phyloP scores from a whole-genome alignment of 1,284 basidiomycete species.

The Sporisorium sorghi region DNA sequence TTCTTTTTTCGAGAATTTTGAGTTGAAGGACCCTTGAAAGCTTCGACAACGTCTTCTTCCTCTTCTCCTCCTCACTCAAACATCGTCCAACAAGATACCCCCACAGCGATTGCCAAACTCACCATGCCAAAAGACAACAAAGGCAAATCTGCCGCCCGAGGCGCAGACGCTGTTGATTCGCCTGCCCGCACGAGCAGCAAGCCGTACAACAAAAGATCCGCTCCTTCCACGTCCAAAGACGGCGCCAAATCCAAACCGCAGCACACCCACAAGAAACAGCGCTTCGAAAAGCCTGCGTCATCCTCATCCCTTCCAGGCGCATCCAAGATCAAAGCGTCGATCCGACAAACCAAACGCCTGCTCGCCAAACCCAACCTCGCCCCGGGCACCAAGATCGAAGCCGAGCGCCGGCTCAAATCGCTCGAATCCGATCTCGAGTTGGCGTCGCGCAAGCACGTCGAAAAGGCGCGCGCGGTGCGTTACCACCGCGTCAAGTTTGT shows the following conservation, averaged over 20 bases:
- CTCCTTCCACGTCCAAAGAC: slow-evolving; percentile 7
- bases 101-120: not conserved
- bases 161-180: slow-evolving; percentile 8
- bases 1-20: not conserved
- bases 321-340: slow-evolving; percentile 53
- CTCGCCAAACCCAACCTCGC: slow-evolving; percentile 53
- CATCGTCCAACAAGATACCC: not conserved
- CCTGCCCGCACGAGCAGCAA: slow-evolving; percentile 2
- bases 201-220: slow-evolving; percentile 27
- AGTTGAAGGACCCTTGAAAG: not conserved
- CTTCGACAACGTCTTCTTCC: not conserved
- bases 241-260: slow-evolving; percentile 17
- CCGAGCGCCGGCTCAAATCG: slow-evolving; percentile 52
- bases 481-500: slow-evolving; percentile 60
- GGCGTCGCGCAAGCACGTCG: slow-evolving; percentile 31
- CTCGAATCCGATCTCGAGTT: slow-evolving; percentile 49
- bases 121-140: slow-evolving; percentile 32
- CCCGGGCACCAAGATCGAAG: slow-evolving; percentile 56
- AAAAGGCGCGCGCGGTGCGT: slow-evolving; percentile 35
- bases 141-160: slow-evolving; percentile 22
- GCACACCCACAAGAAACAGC: slow-evolving; percentile 27
- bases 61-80: slow-evolving; percentile 1
- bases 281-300: slow-evolving; percentile 23
- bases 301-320: slow-evolving; percentile 32
- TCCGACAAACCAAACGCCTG: slow-evolving; percentile 58